Conservation (phyloP, 768 basidiomycete genomes). For the Xerocomellus intermedius region DNA sequence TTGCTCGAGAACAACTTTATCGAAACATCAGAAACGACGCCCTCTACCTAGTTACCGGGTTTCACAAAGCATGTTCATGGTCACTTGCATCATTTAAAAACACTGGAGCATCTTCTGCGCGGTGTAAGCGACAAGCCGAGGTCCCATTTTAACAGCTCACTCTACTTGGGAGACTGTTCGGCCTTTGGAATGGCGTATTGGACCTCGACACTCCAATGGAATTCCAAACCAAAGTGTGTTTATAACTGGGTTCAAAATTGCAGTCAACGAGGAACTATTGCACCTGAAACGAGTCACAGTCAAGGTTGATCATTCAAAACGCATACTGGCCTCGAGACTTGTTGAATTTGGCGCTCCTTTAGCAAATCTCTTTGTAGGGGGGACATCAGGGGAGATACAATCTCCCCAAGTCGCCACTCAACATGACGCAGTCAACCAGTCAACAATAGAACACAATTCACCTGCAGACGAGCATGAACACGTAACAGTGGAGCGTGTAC, state of each 20-base stretch:
- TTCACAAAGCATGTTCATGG: slow-evolving; percentile 15
- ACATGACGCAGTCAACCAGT: too few relatives aligned
- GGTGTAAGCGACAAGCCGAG: background rate
- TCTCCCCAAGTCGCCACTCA: too few relatives aligned
- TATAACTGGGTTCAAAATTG: slow-evolving; percentile 10
- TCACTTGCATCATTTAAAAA: slow-evolving; percentile 20
- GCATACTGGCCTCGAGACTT: background rate
- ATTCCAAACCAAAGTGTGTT: slow-evolving; percentile 12
- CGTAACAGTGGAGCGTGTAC: too few relatives aligned
- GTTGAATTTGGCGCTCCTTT: background rate
- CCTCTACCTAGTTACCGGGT: slow-evolving; percentile 23
- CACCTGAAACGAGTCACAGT: background rate
- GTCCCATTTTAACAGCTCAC: background rate
- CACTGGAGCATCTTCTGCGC: background rate
- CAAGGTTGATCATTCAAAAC: background rate
- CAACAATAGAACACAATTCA: too few relatives aligned
- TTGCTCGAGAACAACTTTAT: slow-evolving; percentile 6
- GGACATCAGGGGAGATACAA: too few relatives aligned
- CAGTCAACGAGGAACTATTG: background rate
- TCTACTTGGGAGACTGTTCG: background rate
- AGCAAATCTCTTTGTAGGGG: background rate
- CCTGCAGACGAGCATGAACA: too few relatives aligned
- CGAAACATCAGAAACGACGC: slow-evolving; percentile 12
- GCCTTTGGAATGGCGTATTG: background rate
- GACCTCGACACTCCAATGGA: background rate